Evolutionary conservation across 306 rosid species (phyloP), one percentile per base, ranked within the genome.

Genomic region (Begonia peltatifolia): DNA sequence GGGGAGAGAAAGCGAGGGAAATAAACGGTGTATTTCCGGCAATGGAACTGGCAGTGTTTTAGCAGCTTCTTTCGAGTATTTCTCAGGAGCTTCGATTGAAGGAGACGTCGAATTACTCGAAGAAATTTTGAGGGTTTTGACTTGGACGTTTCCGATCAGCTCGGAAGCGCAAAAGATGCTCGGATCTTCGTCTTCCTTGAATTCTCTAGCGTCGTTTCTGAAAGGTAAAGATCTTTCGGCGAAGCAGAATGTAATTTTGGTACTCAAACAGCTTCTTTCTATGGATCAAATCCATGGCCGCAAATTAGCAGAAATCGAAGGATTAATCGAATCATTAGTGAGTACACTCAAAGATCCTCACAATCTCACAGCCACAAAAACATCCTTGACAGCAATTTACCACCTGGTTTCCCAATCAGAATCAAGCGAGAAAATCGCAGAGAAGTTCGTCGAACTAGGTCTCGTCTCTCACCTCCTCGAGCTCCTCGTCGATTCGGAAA

Each of bases 1-100:
- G 69, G 57, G 17, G 6, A 67, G 53, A 51, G 84, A 74, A 17
- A 74, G 80, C 57, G 80, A 70, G 36, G 57, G 84, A 5, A 74
- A 77, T 64, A 73, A 63, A 36, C 64, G 69, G 51, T 60, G 74
- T 47, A 61, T 77, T 46, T 46, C 55, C 9, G 53, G 14, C 1
- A 58, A 47, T 42, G 74, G 71, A 42, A 56, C 79, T 0, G 71
- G 67, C 18, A 55, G 41, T 42, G 55, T 36, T 10, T 13, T 77
- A 10, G 57, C 79, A 0, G 57, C 62, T 2, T 62, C 77, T 11
- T 70, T 77, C 23, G 69, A 55, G 11, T 23, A 41, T 2, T 64
- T 70, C 17, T 67, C 79, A 11, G 49, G 2, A 17, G 57, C 53
- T 10, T 48, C 12, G 14, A 3, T 23, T 13, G 61, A 62, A 2